Percentiles rank a stretch among this genome's conserved stretches.
These are phyloP conservation scores for Brassica cretica DNA, from an alignment of 345 rosid genomes.

Conservation along the genomic window DNA sequence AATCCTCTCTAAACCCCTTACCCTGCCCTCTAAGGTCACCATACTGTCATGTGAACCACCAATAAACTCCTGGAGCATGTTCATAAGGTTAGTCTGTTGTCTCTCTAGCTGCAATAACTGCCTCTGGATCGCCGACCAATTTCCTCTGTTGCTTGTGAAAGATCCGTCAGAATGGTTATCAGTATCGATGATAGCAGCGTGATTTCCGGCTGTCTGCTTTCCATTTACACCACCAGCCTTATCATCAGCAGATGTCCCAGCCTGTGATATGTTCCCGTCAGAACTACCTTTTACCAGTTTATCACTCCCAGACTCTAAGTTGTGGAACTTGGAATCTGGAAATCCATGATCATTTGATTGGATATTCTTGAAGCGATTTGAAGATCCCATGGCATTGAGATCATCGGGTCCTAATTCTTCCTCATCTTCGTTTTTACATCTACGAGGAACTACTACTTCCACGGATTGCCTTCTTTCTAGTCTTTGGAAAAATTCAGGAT, in stretches of 20 bases:
- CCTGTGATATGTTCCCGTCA: constrained; percentile 56
- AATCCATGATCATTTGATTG: constrained; percentile 52
- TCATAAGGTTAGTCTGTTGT: constrained; percentile 89
- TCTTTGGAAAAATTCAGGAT: constrained; percentile 96
- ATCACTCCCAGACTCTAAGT: constrained; percentile 48
- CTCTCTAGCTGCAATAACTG: constrained; percentile 90
- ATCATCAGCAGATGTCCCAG: constrained; percentile 60
- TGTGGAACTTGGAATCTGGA: constrained; percentile 39
- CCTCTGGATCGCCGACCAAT: constrained; percentile 95
- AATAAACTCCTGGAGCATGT: constrained; percentile 98
- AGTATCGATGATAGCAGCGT: constrained; percentile 53
- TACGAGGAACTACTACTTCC: constrained; percentile 90
- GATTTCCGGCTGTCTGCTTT: constrained; percentile 59
- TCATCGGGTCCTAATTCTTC: constrained; percentile 58
- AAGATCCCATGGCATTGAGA: constrained; percentile 50
- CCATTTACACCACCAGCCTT: constrained; percentile 45
- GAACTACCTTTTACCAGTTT: constrained; percentile 43
- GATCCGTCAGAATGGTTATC: constrained; percentile 84
- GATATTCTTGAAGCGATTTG: constrained; percentile 46
- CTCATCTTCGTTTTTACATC: constrained; percentile 56
- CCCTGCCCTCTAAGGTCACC: constrained; percentile 89
- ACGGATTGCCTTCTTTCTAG: constrained; percentile 79
- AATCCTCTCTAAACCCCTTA: constrained; percentile 94
- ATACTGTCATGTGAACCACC: constrained; percentile 98
- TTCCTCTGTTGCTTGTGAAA: constrained; percentile 70